Percentiles rank a stretch among this genome's conserved stretches.
Conservation (phyloP, 768 basidiomycete genomes). For the Lactifluus subvellereus region DNA sequence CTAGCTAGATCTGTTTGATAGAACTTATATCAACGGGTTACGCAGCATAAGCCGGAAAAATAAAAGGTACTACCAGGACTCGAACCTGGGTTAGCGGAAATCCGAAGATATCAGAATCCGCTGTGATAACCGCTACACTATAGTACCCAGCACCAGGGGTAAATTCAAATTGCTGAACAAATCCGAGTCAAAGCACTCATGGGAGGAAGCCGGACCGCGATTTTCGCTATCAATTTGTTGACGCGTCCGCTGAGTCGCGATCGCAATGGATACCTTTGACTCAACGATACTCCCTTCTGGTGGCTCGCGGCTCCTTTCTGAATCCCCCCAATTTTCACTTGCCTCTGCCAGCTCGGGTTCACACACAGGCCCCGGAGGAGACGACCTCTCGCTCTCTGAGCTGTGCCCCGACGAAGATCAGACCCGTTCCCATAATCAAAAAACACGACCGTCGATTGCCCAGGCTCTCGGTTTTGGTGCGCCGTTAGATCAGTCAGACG, state of each 20-base stretch:
- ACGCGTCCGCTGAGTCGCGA: constrained; percentile 2
- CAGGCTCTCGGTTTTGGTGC: constrained; percentile 15
- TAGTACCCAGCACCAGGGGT: neutral
- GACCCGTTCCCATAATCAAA: neutral
- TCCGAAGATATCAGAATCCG: constrained; percentile 32
- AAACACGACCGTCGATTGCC: constrained; percentile 13
- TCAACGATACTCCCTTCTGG: constrained; percentile 26
- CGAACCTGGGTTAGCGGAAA: constrained; percentile 25
- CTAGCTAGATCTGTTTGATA: too few relatives aligned
- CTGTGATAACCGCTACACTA: constrained; percentile 40
- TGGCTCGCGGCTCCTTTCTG: constrained; percentile 43
- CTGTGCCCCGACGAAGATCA: constrained; percentile 37
- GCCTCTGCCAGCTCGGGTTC: constrained; percentile 29
- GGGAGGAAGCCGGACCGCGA: neutral
- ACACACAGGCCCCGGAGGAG: constrained; percentile 39
- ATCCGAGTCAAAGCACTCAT: too few relatives aligned
- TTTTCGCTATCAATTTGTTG: neutral
- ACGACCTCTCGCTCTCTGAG: constrained; percentile 54
- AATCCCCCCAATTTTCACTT: constrained; percentile 36
- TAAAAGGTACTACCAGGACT: constrained; percentile 23
- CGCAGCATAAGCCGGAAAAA: neutral
- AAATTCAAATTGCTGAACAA: too few relatives aligned
- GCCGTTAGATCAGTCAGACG: neutral
- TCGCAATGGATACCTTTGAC: constrained; percentile 32
- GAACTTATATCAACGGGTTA: neutral